These are phyloP conservation scores for Nephromyces sp. DNA, from an alignment of 169 alveolate genomes.

Conservation along the genomic window DNA sequence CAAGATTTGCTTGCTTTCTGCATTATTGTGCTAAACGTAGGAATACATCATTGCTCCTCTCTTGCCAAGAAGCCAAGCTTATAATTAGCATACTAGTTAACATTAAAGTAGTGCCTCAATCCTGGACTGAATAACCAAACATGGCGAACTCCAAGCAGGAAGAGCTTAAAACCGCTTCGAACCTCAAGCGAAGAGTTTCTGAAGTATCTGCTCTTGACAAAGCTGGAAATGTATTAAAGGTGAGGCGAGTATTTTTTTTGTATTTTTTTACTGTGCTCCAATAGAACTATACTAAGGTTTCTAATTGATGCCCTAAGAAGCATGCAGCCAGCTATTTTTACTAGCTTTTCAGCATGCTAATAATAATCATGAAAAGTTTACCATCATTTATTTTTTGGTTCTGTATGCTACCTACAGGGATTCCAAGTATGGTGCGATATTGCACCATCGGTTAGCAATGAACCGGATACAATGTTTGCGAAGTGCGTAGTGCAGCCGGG, in stretches of 20 bases:
- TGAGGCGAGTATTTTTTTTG: background rate
- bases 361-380: too few relatives aligned
- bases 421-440: constrained; percentile 75
- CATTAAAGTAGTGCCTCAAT: too few relatives aligned
- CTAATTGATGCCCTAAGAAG: too few relatives aligned
- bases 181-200: constrained; percentile 25
- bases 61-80: too few relatives aligned
- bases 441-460: constrained; percentile 74
- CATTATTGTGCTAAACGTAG: too few relatives aligned
- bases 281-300: background rate
- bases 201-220: constrained; percentile 31
- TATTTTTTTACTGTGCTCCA: background rate
- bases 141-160: too few relatives aligned
- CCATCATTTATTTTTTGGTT: background rate
- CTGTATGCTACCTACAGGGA: constrained; percentile 45
- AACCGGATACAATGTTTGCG: constrained; percentile 75
- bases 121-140: too few relatives aligned
- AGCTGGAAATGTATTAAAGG: constrained; percentile 29
- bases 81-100: too few relatives aligned
- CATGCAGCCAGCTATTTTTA: background rate
- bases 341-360: too few relatives aligned
- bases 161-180: constrained; percentile 29
- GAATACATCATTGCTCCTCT: too few relatives aligned
- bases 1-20: too few relatives aligned
- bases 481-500: constrained; percentile 78